A percentile compares a stretch with the other conserved stretches of the same genome.
phyloP scores from a whole-genome alignment of 2,329 filamentous ascomycete species.

The Aspergillus nomiae region DNA sequence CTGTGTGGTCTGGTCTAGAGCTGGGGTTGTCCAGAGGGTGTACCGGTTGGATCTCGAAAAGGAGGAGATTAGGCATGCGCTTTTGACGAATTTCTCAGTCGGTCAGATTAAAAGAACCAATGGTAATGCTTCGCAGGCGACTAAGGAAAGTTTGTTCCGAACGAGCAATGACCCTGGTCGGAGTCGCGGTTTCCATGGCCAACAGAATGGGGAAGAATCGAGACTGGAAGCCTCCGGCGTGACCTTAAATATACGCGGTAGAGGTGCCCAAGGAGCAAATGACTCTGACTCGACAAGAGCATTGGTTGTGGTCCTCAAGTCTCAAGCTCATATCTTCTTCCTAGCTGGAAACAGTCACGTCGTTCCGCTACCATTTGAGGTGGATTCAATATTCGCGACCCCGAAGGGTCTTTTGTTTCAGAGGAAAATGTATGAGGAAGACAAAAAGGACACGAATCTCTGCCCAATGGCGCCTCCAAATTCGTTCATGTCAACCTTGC shows the following conservation, averaged over 20 bases:
- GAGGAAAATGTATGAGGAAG: conserved; percentile 62
- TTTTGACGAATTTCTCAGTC: conserved; percentile 78
- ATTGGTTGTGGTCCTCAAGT: conserved; percentile 86
- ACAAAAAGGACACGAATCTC: conserved; percentile 8
- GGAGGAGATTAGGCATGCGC: conserved; percentile 80
- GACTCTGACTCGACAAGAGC: conserved; percentile 53
- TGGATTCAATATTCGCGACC: conserved; percentile 81
- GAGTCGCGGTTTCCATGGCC: conserved; percentile 15
- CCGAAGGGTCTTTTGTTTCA: conserved; percentile 85
- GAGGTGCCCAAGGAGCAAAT: conserved; percentile 22
- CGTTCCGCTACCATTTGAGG: conserved; percentile 91
- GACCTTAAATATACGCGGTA: conserved; percentile 31
- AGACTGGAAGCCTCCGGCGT: conserved; percentile 23
- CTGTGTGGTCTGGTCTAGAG: conserved; percentile 86
- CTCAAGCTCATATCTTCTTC: conserved; percentile 92
- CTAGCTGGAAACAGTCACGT: conserved; percentile 85
- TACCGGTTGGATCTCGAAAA: conserved; percentile 87
- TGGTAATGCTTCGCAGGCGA: conserved; percentile 7
- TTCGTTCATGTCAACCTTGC: conserved; percentile 76
- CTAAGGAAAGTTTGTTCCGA: conserved; percentile 8
- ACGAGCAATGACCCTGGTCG: conserved; percentile 9
- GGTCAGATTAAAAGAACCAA: conserved; percentile 26
- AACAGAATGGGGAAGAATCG: conserved; percentile 25
- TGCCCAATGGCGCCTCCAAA: conserved; percentile 68
- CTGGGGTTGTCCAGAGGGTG: conserved; percentile 78